Percentiles rank a stretch among this genome's conserved stretches.
These are phyloP conservation scores for Backusella circina DNA, from an alignment of 192 early-diverging fungal species.

Conservation along the genomic window DNA sequence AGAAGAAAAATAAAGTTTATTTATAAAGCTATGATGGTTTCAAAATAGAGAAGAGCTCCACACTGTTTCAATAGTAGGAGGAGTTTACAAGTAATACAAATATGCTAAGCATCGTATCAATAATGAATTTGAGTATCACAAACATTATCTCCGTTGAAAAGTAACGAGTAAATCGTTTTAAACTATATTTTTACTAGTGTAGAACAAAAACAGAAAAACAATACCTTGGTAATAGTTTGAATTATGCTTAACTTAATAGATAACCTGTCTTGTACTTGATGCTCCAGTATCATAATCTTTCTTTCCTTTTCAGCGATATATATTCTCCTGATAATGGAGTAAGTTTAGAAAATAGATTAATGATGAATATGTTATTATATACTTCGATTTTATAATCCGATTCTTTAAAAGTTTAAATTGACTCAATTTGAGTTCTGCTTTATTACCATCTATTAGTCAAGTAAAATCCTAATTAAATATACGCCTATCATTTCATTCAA, in stretches of 20 bases:
- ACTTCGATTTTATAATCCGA: background rate
- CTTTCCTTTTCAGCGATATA: background rate
- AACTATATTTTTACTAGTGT: background rate
- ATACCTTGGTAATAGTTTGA: background rate
- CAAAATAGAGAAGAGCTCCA: background rate
- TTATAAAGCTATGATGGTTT: background rate
- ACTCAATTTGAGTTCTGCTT: background rate
- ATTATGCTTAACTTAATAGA: background rate
- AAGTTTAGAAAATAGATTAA: background rate
- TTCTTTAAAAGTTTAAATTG: background rate
- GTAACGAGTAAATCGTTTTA: background rate
- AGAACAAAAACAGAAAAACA: background rate
- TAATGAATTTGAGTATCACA: background rate
- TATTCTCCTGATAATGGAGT: background rate
- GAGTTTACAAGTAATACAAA: background rate
- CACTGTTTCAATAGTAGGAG: background rate
- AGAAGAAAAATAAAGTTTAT: too few species aligned
- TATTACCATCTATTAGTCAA: background rate
- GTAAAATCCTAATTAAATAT: background rate
- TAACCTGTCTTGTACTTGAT: background rate
- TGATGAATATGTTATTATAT: background rate
- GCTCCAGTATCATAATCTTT: background rate
- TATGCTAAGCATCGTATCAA: background rate
- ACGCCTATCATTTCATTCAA: background rate
- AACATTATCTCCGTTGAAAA: background rate